These are phyloP conservation scores for Paracamarosporium sp. DNA, from an alignment of 2,329 filamentous ascomycete genomes.

Conservation along the genomic window DNA sequence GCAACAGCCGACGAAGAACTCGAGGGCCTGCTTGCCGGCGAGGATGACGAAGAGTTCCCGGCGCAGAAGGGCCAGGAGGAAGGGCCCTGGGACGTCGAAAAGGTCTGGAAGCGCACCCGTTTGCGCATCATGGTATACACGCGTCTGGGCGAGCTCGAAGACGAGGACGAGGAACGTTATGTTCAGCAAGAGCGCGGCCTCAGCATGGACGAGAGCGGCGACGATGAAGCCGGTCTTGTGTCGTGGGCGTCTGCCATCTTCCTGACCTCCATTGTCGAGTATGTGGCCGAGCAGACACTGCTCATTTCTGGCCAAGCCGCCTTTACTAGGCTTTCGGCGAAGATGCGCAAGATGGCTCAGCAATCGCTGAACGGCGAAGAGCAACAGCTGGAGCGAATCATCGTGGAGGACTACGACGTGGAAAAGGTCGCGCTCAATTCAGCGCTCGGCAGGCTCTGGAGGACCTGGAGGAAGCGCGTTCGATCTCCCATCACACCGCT, in stretches of 20 bases:
- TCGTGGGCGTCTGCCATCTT: conserved; percentile 95
- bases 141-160: conserved; percentile 93
- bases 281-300: conserved; percentile 88
- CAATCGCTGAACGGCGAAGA: conserved; percentile 58
- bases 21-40: conserved; percentile 85
- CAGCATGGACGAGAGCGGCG: conserved; percentile 60
- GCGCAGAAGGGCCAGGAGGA: conserved; percentile 36
- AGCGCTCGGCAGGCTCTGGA: conserved; percentile 87
- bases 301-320: conserved; percentile 87
- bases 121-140: conserved; percentile 98
- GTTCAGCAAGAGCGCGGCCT: conserved; percentile 74
- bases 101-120: conserved; percentile 91
- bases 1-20: conserved; percentile 85
- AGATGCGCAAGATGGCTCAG: conserved; percentile 44
- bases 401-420: conserved; percentile 91
- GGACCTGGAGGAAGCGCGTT: conserved; percentile 90
- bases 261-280: conserved; percentile 91
- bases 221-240: conserved; percentile 58
- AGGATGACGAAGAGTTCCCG: conserved; percentile 57
- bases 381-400: conserved; percentile 67
- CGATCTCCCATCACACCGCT: conserved; percentile 51
- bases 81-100: conserved; percentile 84
- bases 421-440: conserved; percentile 91
- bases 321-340: conserved; percentile 64
- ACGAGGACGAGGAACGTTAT: conserved; percentile 92